These are phyloP conservation scores for Spergularia bocconei DNA, from an alignment of 148 eudicot genomes.

Conservation along the genomic window DNA sequence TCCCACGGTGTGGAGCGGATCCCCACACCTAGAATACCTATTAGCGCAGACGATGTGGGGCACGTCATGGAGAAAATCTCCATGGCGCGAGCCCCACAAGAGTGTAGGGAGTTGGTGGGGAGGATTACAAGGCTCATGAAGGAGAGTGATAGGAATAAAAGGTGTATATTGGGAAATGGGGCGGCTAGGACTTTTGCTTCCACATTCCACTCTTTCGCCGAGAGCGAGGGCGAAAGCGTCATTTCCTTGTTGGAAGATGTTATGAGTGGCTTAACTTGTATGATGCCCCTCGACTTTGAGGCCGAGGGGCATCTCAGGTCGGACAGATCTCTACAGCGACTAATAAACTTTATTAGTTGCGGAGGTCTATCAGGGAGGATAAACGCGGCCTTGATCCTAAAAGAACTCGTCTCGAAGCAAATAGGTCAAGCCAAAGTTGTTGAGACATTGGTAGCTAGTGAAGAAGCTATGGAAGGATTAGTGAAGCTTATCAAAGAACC, in stretches of 20 bases:
- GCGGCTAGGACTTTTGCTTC: constrained; percentile 30
- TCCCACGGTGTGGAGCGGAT: constrained; percentile 69
- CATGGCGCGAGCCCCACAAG: neutral
- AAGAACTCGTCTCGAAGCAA: constrained; percentile 30
- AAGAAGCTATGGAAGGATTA: constrained; percentile 46
- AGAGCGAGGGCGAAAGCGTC: constrained; percentile 24
- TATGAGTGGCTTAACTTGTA: constrained; percentile 32
- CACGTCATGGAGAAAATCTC: constrained; percentile 35
- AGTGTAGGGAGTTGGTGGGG: constrained; percentile 33
- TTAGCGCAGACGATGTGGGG: constrained; percentile 39
- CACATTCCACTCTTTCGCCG: constrained; percentile 37
- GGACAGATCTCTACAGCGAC: constrained; percentile 29
- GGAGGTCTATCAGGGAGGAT: constrained; percentile 50
- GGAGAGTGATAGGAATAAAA: constrained; percentile 63
- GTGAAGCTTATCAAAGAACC: constrained; percentile 63
- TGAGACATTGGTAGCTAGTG: constrained; percentile 29
- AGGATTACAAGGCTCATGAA: constrained; percentile 36
- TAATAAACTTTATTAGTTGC: constrained; percentile 42
- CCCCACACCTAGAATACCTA: constrained; percentile 71
- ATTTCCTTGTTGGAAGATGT: constrained; percentile 39
- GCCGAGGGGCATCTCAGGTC: constrained; percentile 35
- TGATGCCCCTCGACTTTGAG: constrained; percentile 37
- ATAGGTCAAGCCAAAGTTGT: constrained; percentile 16
- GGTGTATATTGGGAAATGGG: constrained; percentile 40
- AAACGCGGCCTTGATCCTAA: constrained; percentile 43